Percentiles rank a stretch among this genome's conserved stretches.
These are phyloP conservation scores for Bacidia gigantensis DNA, from an alignment of 495 filamentous ascomycete genomes.

Conservation along the genomic window DNA sequence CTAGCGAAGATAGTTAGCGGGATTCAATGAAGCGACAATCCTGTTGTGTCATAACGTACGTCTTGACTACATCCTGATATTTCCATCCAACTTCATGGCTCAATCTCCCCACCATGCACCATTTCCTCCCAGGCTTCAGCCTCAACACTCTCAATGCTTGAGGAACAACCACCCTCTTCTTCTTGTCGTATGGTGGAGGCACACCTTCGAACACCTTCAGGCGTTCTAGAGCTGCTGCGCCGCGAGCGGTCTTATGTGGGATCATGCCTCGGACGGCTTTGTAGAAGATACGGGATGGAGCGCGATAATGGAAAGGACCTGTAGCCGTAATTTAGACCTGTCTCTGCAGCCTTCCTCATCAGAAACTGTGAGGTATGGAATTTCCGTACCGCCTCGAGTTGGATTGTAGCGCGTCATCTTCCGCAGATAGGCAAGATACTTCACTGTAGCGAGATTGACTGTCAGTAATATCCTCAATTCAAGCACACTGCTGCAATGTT, in stretches of 20 bases:
- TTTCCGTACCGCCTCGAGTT: conserved; percentile 72
- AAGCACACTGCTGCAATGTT: background rate
- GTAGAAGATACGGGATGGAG: conserved; percentile 98
- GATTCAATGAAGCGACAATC: conserved; percentile 7
- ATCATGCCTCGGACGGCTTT: conserved; percentile 99
- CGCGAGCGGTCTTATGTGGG: conserved; percentile 97
- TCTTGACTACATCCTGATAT: conserved; percentile 95
- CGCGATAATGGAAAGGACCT: conserved; percentile 99
- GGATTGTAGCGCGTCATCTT: conserved; percentile 99
- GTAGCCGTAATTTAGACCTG: too few species aligned
- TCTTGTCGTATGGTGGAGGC: conserved; percentile 96
- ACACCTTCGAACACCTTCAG: conserved; percentile 99
- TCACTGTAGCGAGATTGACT: conserved; percentile 50
- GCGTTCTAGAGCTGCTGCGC: conserved; percentile 88
- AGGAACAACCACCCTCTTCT: conserved; percentile 98
- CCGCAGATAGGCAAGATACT: conserved; percentile 99
- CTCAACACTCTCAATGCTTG: conserved; percentile 90
- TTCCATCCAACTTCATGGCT: conserved; percentile 99
- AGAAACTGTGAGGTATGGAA: too few species aligned
- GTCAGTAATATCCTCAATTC: background rate
- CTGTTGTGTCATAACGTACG: conserved; percentile 65
- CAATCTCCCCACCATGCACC: conserved; percentile 94
- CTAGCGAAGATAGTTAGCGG: conserved; percentile 31
- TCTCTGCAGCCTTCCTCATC: too few species aligned
- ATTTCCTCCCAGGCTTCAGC: conserved; percentile 96